Conservation (phyloP, 306 rosid species). For the Begonia fuchsioides region DNA sequence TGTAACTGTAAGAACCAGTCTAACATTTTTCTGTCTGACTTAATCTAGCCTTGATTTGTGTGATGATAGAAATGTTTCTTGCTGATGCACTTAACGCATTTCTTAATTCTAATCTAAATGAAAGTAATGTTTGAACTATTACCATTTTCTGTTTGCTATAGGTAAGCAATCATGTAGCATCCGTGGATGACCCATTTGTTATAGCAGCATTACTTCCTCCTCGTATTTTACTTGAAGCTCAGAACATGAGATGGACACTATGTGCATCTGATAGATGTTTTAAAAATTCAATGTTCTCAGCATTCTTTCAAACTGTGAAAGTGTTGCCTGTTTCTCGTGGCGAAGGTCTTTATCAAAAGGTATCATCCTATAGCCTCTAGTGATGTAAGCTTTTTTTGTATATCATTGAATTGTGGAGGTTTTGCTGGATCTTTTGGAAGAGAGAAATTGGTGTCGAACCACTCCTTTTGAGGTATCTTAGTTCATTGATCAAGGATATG, state of each 20-base stretch:
- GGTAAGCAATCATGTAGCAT: slow-evolving; percentile 97
- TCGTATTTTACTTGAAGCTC: slow-evolving; percentile 51
- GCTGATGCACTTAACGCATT: not conserved
- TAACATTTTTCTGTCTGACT: not conserved
- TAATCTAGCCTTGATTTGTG: not conserved
- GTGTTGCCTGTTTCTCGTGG: slow-evolving; percentile 89
- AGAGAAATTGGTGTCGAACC: too few relatives aligned
- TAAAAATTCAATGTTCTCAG: slow-evolving; percentile 58
- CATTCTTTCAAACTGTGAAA: slow-evolving; percentile 68
- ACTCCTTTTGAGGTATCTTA: too few relatives aligned
- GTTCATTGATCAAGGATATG: too few relatives aligned
- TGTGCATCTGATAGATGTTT: slow-evolving; percentile 88
- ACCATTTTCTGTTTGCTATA: slow-evolving; percentile 11
- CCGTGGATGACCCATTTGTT: slow-evolving; percentile 81
- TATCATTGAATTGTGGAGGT: too few relatives aligned
- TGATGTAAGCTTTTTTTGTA: too few relatives aligned
- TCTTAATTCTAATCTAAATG: not conserved
- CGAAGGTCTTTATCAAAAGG: slow-evolving; percentile 93
- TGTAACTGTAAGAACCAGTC: slow-evolving; percentile 38
- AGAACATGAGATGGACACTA: slow-evolving; percentile 88
- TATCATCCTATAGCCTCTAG: slow-evolving; percentile 2
- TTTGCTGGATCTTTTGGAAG: too few relatives aligned
- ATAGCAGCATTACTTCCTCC: slow-evolving; percentile 85
- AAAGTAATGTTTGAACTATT: not conserved
- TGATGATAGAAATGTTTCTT: not conserved